phyloP scores from a whole-genome alignment of 352 stramenopile genomes.

The Phytopythium ostracodes region DNA sequence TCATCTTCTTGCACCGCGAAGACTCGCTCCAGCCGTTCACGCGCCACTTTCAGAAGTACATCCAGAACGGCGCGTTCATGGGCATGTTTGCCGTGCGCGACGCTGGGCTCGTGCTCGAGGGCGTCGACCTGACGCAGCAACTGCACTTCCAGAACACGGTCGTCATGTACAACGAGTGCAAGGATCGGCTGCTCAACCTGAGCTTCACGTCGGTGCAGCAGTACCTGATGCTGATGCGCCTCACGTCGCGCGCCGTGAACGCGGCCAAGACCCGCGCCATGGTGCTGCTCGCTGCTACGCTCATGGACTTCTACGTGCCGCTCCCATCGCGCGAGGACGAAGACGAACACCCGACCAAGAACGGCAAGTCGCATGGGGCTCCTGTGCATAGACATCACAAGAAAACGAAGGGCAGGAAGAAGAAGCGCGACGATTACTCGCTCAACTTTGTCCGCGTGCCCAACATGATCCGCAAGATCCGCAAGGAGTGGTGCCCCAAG shows the following conservation, averaged over 20 bases:
- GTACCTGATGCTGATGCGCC: conserved; percentile 66
- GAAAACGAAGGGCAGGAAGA: conserved; percentile 17
- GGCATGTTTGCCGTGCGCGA: conserved; percentile 68
- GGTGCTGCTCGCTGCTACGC: conserved; percentile 66
- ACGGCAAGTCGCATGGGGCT: conserved; percentile 3
- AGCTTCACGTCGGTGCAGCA: conserved; percentile 81
- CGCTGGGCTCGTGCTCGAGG: conserved; percentile 56
- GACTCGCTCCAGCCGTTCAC: conserved; percentile 80
- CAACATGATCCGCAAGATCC: conserved; percentile 79
- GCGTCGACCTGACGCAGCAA: conserved; percentile 59
- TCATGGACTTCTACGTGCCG: conserved; percentile 82
- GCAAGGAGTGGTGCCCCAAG: conserved; percentile 76
- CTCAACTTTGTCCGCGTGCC: conserved; percentile 78
- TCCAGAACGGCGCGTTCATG: conserved; percentile 79
- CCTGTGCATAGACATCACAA: conserved; percentile 24
- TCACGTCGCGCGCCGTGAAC: conserved; percentile 55
- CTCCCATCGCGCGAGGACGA: conserved; percentile 19
- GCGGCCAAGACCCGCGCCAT: conserved; percentile 58
- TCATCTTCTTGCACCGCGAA: conserved; percentile 79
- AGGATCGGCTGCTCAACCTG: conserved; percentile 65
- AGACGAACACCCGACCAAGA: neutral
- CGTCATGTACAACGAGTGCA: conserved; percentile 54
- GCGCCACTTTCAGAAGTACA: conserved; percentile 81
- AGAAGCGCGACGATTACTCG: conserved; percentile 51
- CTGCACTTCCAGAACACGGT: conserved; percentile 65